phyloP scores from a whole-genome alignment of 83 land plant genomes.

The Larix sibirica region DNA sequence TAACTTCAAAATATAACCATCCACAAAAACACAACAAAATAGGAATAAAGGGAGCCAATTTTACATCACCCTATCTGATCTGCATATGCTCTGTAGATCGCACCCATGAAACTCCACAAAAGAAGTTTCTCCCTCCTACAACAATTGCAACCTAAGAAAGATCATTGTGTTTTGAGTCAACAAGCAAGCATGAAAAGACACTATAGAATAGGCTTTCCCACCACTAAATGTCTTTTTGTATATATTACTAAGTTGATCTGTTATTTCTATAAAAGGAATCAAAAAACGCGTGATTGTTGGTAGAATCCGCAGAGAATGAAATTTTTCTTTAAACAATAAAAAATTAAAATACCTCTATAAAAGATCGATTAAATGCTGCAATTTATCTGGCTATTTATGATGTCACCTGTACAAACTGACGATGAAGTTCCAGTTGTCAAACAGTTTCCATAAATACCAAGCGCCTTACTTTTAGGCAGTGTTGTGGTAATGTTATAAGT shows the following conservation, averaged over 20 bases:
- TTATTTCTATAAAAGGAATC: no score
- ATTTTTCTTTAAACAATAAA: neutral
- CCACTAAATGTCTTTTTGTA: no score
- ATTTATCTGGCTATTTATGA: constrained; percentile 83
- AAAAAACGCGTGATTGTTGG: neutral
- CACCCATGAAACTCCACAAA: constrained; percentile 86
- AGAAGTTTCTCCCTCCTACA: constrained; percentile 91
- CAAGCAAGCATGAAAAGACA: neutral
- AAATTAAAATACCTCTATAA: constrained; percentile 66
- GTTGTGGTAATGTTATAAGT: neutral
- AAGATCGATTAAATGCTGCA: constrained; percentile 61
- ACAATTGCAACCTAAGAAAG: constrained; percentile 78
- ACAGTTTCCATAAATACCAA: no score
- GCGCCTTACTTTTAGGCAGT: neutral
- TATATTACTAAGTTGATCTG: no score
- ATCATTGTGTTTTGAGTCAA: neutral
- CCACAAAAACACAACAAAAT: neutral
- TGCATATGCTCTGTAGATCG: constrained; percentile 75
- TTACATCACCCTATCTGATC: constrained; percentile 84
- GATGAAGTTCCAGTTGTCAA: neutral
- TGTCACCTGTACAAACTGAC: constrained; percentile 45
- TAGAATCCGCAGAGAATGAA: neutral
- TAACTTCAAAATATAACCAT: neutral
- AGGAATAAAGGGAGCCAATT: constrained; percentile 6
- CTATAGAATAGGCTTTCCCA: neutral